These are phyloP conservation scores for Echinochloa phyllopogon DNA, from an alignment of 176 grass and related monocot genomes.

Conservation along the genomic window DNA sequence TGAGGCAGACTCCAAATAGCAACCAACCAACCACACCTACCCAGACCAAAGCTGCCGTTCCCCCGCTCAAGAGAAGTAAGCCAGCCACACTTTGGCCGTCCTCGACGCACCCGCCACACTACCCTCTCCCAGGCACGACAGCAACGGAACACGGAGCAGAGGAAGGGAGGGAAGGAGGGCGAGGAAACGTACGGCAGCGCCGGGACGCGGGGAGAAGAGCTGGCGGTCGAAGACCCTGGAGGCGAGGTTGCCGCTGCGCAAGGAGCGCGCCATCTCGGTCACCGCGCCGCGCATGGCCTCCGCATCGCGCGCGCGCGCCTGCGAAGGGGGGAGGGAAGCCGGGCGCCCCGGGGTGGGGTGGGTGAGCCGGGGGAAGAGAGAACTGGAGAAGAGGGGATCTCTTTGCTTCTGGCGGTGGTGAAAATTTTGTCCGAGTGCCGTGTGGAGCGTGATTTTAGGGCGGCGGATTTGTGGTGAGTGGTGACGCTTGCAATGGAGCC, in stretches of 20 bases:
- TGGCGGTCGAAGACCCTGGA: conserved; percentile 94
- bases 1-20: neutral
- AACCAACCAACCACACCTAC: neutral
- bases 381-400: neutral
- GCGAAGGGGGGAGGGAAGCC: neutral
- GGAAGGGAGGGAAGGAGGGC: neutral
- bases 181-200: conserved; percentile 60
- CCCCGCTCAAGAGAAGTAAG: neutral
- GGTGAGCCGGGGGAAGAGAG: neutral
- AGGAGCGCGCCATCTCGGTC: conserved; percentile 51
- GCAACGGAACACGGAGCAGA: neutral
- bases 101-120: neutral
- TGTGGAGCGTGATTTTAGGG: too few relatives aligned
- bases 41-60: neutral
- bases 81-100: neutral
- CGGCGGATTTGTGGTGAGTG: too few relatives aligned
- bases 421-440: too few relatives aligned
- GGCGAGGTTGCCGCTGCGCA: conserved; percentile 76
- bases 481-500: too few relatives aligned
- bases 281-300: conserved; percentile 7
- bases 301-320: conserved; percentile 31
- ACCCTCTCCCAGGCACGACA: neutral
- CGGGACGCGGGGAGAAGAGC: conserved; percentile 78
- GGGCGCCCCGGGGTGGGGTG: neutral
- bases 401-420: conserved; percentile 4